Evolutionary conservation across 2,329 filamentous ascomycete genomes (phyloP), one percentile per base, ranked within the genome.

Genomic region (Scytalidium lignicola): DNA sequence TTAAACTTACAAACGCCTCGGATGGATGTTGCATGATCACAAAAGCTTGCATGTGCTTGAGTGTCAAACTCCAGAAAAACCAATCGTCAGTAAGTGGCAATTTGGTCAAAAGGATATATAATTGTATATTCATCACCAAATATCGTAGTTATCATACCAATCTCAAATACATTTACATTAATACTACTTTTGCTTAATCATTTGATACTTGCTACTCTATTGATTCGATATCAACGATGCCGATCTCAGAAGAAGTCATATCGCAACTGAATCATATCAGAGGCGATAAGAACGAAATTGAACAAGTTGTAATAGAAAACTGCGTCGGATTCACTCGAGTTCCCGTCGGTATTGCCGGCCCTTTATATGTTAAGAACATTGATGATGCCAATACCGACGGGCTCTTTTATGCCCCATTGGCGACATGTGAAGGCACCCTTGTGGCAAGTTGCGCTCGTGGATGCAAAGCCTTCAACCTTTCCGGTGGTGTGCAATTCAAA

Each of bases 391-490:
- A 50, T 20, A 20, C 37, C 21, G 19, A 53, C 32, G 32, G 26
- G 19, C 10, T 17, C 32, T 37, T 61, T 26, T 58, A 55, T 44
- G 63, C 58, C 1, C 63, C 64, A 7, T 50, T 66, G 17, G 63
- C 63, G 6, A 66, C 62, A 4, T 52, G 53, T 15, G 61, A 66
- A 41, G 55, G 61, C 2, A 60, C 59, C 1, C 46, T 64, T 13
- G 53, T 65, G 7, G 62, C 60, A 3, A 61, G 58, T 40, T 66
- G 63, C 46, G 61, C 61, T 1, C 54, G 62, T 12, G 64, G 64
- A 17, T 61, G 62, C 46, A 65, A 64, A 46, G 48, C 54, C 3
- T 53, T 64, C 19, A 60, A 57, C 20, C 42, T 47, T 6, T 52
- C 49, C 40, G 55, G 58, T 28, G 57, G 46, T 23, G 50, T 57